Percentiles rank a stretch among this genome's conserved stretches.
Conservation (phyloP, 495 filamentous ascomycete species). For the Lentithecium fluviatile region DNA sequence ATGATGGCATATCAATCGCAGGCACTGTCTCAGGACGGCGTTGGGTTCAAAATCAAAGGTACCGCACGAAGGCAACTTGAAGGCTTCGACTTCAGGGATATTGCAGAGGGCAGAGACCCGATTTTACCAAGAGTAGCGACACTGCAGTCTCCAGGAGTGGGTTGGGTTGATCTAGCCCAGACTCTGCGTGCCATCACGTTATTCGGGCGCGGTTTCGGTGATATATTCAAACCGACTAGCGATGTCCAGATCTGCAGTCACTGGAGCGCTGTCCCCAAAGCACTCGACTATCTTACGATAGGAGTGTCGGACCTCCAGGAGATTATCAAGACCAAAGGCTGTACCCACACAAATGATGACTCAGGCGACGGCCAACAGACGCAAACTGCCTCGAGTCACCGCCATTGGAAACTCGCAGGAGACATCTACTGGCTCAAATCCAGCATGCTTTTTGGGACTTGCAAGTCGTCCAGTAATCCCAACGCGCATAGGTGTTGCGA, state of each 20-base stretch:
- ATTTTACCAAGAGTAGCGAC: constrained; percentile 34
- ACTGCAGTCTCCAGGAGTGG: constrained; percentile 32
- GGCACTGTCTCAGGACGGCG: too few species aligned
- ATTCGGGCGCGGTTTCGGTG: constrained; percentile 45
- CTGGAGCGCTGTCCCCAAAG: constrained; percentile 34
- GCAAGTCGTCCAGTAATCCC: too few species aligned
- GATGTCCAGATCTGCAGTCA: constrained; percentile 11
- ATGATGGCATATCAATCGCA: too few species aligned
- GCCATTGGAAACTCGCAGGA: too few species aligned
- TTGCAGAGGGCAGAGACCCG: constrained; percentile 35
- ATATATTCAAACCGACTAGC: constrained; percentile 34
- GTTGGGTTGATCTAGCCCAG: constrained; percentile 44
- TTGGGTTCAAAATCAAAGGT: too few species aligned
- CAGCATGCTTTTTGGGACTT: too few species aligned
- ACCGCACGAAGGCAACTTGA: constrained; percentile 34
- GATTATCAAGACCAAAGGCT: constrained; percentile 26
- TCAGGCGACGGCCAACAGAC: too few species aligned
- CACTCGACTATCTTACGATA: constrained; percentile 39
- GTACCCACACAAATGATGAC: too few species aligned
- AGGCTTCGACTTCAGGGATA: constrained; percentile 43
- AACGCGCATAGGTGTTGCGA: too few species aligned
- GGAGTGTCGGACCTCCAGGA: constrained; percentile 29
- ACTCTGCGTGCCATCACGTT: constrained; percentile 41
- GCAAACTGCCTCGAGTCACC: too few species aligned
- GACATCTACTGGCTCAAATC: too few species aligned